Conservation (phyloP, 805 yeast genomes). For the Ogataea naganishii region DNA sequence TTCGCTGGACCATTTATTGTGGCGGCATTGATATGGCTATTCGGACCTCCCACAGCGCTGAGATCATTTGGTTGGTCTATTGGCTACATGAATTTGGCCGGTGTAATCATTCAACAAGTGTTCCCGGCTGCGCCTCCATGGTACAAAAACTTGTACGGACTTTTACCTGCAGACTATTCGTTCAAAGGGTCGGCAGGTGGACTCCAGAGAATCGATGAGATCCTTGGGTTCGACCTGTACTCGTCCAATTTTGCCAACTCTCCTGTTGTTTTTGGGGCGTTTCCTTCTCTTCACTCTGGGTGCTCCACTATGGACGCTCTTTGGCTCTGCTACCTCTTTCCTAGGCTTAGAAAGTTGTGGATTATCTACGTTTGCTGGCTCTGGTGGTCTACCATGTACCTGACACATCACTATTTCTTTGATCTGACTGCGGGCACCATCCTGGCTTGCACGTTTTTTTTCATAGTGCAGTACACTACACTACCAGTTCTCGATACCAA, state of each 20-base stretch:
- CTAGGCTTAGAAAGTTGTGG: slow-evolving; percentile 53
- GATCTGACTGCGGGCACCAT: slow-evolving; percentile 87
- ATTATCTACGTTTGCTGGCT: slow-evolving; percentile 78
- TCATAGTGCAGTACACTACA: slow-evolving; percentile 52
- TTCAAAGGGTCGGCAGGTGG: slow-evolving; percentile 96
- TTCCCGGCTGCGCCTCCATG: slow-evolving; percentile 97
- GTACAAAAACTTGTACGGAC: slow-evolving; percentile 77
- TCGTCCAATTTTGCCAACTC: slow-evolving; percentile 72
- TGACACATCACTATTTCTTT: slow-evolving; percentile 90
- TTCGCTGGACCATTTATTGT: slow-evolving; percentile 82
- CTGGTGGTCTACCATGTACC: slow-evolving; percentile 99
- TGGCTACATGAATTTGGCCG: slow-evolving; percentile 85
- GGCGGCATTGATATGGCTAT: slow-evolving; percentile 67
- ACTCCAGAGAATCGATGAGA: slow-evolving; percentile 69
- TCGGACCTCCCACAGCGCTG: slow-evolving; percentile 84
- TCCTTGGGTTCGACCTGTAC: slow-evolving; percentile 74
- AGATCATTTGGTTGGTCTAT: slow-evolving; percentile 85
- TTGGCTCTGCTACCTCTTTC: slow-evolving; percentile 75
- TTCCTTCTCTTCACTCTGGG: slow-evolving; percentile 78
- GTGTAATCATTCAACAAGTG: slow-evolving; percentile 68
- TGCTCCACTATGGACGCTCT: slow-evolving; percentile 88
- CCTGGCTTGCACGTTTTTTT: slow-evolving; percentile 60
- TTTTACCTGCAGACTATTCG: slow-evolving; percentile 78
- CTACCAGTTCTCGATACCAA: slow-evolving; percentile 52
- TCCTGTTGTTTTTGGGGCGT: slow-evolving; percentile 80